Evolutionary conservation across 768 basidiomycete species (phyloP).

Genomic region (Tylopilus subfusipes): DNA sequence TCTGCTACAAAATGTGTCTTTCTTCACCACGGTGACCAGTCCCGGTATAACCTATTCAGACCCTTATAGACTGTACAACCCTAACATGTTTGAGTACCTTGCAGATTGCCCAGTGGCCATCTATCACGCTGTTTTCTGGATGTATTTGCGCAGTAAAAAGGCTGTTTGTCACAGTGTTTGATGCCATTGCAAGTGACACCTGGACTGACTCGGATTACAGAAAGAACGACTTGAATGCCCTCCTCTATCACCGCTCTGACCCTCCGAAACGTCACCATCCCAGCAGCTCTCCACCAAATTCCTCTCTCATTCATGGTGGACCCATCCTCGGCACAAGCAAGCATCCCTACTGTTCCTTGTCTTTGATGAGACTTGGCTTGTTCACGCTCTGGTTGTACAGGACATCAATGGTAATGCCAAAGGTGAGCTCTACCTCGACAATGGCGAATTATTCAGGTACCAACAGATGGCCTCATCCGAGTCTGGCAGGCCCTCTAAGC

Average conservation of each 20-base stretch:
- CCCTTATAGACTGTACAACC: slow-evolving; percentile 92
- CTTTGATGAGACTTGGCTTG: slow-evolving; percentile 87
- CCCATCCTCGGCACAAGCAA: slow-evolving; percentile 86
- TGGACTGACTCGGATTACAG: too few relatives aligned
- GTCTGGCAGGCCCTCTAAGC: slow-evolving; percentile 80
- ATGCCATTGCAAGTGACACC: slow-evolving; percentile 85
- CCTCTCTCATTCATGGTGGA: slow-evolving; percentile 90
- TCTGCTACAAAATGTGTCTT: slow-evolving; percentile 87
- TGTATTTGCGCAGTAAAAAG: slow-evolving; percentile 87
- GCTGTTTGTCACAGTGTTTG: slow-evolving; percentile 90
- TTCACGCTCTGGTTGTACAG: slow-evolving; percentile 88
- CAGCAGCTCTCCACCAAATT: slow-evolving; percentile 73
- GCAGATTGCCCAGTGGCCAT: slow-evolving; percentile 75
- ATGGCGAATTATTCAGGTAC: slow-evolving; percentile 81
- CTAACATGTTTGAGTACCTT: slow-evolving; percentile 95
- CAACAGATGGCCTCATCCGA: slow-evolving; percentile 69
- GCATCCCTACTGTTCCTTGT: slow-evolving; percentile 79
- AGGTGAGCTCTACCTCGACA: slow-evolving; percentile 94
- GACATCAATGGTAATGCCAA: slow-evolving; percentile 53
- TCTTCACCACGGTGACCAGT: slow-evolving; percentile 89
- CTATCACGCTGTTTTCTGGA: slow-evolving; percentile 87
- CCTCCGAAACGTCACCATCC: slow-evolving; percentile 73
- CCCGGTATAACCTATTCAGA: slow-evolving; percentile 75
- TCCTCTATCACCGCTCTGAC: slow-evolving; percentile 66
- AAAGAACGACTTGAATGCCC: too few relatives aligned